Base-by-base conservation (phyloP, 345 rosid genomes). In the Luvunga scandens region DNA sequence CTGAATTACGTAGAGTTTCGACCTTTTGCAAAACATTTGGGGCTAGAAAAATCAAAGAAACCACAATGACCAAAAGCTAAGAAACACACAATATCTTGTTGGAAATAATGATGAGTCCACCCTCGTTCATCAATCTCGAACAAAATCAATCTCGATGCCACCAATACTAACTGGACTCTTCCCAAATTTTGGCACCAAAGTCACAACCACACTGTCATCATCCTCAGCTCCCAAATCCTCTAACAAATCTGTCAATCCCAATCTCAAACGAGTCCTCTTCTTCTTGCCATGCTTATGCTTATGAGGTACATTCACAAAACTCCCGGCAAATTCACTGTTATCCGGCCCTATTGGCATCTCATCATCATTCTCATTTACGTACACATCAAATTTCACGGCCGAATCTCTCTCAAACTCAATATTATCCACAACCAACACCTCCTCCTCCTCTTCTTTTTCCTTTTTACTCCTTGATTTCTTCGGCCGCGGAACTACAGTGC, bases 361-460 rank as follows among this genome's bases (percentile, higher is more conserved):
- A 12, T 84, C 86, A 62, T 85, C 90, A 31, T 86, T 4, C 1
- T 45, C 90, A 13, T 91, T 91, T 25, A 91, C 39, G 67, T 81
- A 87, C 60, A 89, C 87, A 68, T 91, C 87, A 61, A 91, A 91
- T 70, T 90, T 90, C 82, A 90, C 78, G 4, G 10, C 0, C 9
- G 59, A 25, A 4, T 84, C 81, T 67, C 77, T 71, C 9, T 90
- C 92, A 9, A 87, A 80, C 77, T 84, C 86, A 4, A 87, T 83
- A 67, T 77, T 84, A 2, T 87, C 84, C 2, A 90, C 81, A 67
- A 86, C 83, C 75, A 90, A 50, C 6, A 86, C 81, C 50, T 90
- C 92, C 75, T 87, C 92, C 67, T 86, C 89, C 3, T 88, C 91
- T 69, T 88, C 91, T 75, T 90, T 90, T 74, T 88, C 90, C 68